Percentiles rank a stretch among this genome's conserved stretches.
These are phyloP conservation scores for Chlorella sp. DNA, from an alignment of 139 green algal species.

Conservation along the genomic window DNA sequence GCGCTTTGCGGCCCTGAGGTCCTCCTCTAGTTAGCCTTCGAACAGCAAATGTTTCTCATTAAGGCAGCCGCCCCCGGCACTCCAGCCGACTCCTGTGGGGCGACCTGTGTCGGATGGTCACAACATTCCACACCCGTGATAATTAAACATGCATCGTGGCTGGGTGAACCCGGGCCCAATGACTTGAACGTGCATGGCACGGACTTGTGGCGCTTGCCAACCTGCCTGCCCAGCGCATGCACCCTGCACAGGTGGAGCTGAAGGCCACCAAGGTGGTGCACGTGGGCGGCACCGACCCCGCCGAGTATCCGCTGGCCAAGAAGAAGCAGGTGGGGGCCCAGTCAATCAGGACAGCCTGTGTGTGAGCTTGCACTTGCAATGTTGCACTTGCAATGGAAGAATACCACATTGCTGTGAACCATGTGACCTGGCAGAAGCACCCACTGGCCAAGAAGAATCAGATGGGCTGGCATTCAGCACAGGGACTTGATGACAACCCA, in stretches of 20 bases:
- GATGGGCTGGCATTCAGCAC: not conserved
- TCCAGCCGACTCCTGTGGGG: not conserved
- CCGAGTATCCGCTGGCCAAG: slow-evolving; percentile 96
- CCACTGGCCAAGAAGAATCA: slow-evolving; percentile 98
- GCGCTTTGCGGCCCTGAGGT: slow-evolving; percentile 27
- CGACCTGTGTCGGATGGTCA: slow-evolving; percentile 47
- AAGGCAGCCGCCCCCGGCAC: slow-evolving; percentile 23
- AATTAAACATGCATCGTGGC: too few relatives aligned
- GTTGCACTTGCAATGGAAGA: too few relatives aligned
- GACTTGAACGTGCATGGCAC: too few relatives aligned
- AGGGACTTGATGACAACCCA: too few relatives aligned
- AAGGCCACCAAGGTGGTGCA: slow-evolving; percentile 85
- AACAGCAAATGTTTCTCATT: slow-evolving; percentile 45
- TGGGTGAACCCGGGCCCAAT: too few relatives aligned
- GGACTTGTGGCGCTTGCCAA: too few relatives aligned
- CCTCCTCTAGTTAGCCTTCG: slow-evolving; percentile 54
- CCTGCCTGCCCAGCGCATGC: too few relatives aligned
- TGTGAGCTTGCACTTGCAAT: too few relatives aligned
- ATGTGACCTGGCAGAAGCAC: slow-evolving; percentile 64
- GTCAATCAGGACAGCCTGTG: too few relatives aligned
- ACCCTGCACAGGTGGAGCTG: slow-evolving; percentile 75
- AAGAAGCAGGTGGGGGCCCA: slow-evolving; percentile 83
- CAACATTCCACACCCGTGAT: slow-evolving; percentile 34
- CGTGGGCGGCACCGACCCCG: slow-evolving; percentile 85
- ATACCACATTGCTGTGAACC: too few relatives aligned